Base-by-base conservation (phyloP, 768 basidiomycete genomes). In the Xerocomellus dryophilus region DNA sequence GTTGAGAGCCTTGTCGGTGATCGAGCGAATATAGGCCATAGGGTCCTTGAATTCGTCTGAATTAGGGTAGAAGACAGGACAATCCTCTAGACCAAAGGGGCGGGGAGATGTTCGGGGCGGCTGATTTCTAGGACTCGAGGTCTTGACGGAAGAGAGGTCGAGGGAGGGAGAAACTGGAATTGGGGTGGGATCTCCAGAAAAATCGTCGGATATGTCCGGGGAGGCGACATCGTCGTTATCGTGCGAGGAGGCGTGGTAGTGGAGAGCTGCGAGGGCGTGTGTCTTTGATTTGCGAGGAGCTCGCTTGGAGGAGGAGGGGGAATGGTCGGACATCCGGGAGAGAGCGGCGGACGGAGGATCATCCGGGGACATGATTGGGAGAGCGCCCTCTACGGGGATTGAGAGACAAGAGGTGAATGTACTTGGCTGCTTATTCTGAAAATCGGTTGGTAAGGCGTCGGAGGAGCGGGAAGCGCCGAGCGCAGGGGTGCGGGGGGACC, bases 11-110 rank as follows among this genome's bases (percentile, higher is more conserved):
- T 76, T 72, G 47, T 82, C 81, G 18, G 85, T 80, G 59, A 95
- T 88, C 54, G 84, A 84, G 68, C 82, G 83, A 70, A 99, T 90
- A 72, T 98, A 99, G 41, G 82, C 81, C 88, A 97, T 88, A 35
- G 96, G 93, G 74, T 98, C 92, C 67, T 82, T 84, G 72, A 94
- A 99, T 71, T 99, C 90, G 53, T 93, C 95, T n/a, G 74, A 66
- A 1, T 86, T 89, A 21, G 97, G 97, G 70, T 86, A 88, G 67
- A 84, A 99, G 60, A 83, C 84, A 5, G 92, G 97, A 62, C 93
- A 96, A 65, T 98, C 92, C 56, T 85, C 77, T 49, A 99, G 78
- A 17, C 82, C 92, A 72, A 98, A 98, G 11, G 89, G 85, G 39
- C 96, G 81, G n/a, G 73, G 71, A 18, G 68, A 71, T 47, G 69